phyloP scores from a whole-genome alignment of 1,284 basidiomycete genomes.

The Ustilago tritici region DNA sequence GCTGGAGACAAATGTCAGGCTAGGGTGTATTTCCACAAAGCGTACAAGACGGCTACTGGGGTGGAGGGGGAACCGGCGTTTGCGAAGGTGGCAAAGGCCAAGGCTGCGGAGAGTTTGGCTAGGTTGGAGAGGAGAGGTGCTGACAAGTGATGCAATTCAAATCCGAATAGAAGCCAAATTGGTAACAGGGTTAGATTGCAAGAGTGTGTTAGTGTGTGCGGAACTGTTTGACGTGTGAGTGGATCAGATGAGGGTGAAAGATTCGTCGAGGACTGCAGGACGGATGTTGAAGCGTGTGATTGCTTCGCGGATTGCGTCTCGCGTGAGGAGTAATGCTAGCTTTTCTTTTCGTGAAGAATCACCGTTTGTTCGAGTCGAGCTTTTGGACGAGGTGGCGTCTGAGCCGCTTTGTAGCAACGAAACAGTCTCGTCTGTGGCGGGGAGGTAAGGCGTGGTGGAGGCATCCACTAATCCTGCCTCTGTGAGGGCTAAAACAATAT shows the following conservation, averaged over 20 bases:
- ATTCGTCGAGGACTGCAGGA: constrained; percentile 54
- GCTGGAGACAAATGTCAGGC: constrained; percentile 53
- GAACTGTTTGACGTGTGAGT: background rate
- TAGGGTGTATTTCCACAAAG: constrained; percentile 50
- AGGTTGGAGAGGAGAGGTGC: constrained; percentile 36
- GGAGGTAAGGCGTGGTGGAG: constrained; percentile 40
- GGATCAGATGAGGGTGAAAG: constrained; percentile 43
- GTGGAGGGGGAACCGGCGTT: constrained; percentile 25
- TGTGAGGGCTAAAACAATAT: constrained; percentile 86
- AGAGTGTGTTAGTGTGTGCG: background rate
- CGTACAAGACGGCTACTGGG: constrained; percentile 40
- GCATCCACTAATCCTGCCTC: constrained; percentile 82
- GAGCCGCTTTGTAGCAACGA: background rate
- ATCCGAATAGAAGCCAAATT: background rate
- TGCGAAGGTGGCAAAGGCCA: constrained; percentile 23
- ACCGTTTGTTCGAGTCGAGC: background rate
- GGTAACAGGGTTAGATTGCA: constrained; percentile 1
- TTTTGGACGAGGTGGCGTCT: background rate
- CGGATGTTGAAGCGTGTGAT: constrained; percentile 47
- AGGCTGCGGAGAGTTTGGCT: constrained; percentile 43
- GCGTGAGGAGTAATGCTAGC: constrained; percentile 43
- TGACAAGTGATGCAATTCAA: constrained; percentile 8
- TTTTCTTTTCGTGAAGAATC: background rate
- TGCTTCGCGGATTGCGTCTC: constrained; percentile 37
- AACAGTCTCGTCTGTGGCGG: constrained; percentile 15